These are phyloP conservation scores for Candida coquimbonensis DNA, from an alignment of 805 yeast genomes.

Conservation along the genomic window DNA sequence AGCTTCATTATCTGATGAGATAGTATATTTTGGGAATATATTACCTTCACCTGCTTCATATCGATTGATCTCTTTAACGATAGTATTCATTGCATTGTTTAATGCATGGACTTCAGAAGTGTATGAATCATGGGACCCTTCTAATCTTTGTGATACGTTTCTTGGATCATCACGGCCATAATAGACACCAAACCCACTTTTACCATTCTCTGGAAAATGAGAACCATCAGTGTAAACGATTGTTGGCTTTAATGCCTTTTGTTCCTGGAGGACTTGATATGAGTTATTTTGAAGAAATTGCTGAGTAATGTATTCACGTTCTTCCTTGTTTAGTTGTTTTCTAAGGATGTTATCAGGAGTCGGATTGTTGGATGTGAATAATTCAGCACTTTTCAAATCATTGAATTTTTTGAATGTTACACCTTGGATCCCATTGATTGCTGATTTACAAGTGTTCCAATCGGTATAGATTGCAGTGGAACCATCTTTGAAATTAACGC, in stretches of 20 bases:
- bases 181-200: too few relatives aligned
- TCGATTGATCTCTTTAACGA: conserved; percentile 28
- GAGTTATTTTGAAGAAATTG: conserved; percentile 2
- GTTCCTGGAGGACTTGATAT: conserved; percentile 4
- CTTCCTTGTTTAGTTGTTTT: neutral
- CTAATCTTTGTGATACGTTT: too few relatives aligned
- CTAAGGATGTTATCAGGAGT: neutral
- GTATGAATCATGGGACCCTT: conserved; percentile 57
- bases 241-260: neutral
- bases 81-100: conserved; percentile 41
- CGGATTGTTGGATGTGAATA: conserved; percentile 4
- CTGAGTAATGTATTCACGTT: neutral
- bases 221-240: conserved; percentile 77
- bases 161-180: too few relatives aligned
- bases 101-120: conserved; percentile 75
- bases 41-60: conserved; percentile 13
- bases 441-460: neutral
- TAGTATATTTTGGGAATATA: conserved; percentile 28
- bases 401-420: conserved; percentile 39
- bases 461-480: neutral
- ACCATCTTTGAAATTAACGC: neutral
- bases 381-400: conserved; percentile 9
- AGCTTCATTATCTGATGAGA: conserved; percentile 73
- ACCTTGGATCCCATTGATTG: conserved; percentile 1
- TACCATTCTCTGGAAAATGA: conserved; percentile 1